Evolutionary conservation across 2,329 filamentous ascomycete species (phyloP).

Genomic region (Colletotrichum sp.): DNA sequence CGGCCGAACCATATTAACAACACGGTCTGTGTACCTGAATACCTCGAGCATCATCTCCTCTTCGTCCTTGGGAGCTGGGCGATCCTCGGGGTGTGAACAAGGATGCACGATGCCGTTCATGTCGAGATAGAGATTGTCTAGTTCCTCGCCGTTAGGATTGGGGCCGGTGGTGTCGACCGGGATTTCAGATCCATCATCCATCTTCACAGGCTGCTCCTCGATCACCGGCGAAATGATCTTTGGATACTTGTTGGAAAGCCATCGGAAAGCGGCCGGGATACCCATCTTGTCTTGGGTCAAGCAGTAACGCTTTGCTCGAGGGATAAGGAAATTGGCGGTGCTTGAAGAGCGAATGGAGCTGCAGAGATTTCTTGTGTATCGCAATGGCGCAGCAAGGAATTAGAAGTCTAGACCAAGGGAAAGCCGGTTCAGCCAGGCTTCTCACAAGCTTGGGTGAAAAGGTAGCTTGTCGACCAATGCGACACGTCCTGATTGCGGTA

Average conservation of each 20-base stretch:
- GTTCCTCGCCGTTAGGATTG: conserved; percentile 97
- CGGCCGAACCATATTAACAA: conserved; percentile 98
- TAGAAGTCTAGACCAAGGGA: background rate
- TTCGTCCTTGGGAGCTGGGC: conserved; percentile 88
- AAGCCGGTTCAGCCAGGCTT: background rate
- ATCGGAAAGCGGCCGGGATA: conserved; percentile 94
- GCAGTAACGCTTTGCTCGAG: background rate
- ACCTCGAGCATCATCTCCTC: conserved; percentile 99
- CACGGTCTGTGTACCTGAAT: conserved; percentile 97
- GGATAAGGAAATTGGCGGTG: background rate
- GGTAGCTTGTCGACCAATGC: background rate
- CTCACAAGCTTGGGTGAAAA: background rate
- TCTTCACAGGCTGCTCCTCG: conserved; percentile 80
- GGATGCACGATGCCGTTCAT: conserved; percentile 99
- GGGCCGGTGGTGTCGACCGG: conserved; percentile 84
- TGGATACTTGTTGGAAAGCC: conserved; percentile 95
- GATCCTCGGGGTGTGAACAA: conserved; percentile 95
- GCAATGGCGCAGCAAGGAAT: background rate
- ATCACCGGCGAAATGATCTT: conserved; percentile 94
- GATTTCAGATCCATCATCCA: conserved; percentile 81
- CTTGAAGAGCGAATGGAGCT: background rate
- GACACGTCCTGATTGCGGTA: background rate
- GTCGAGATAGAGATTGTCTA: conserved; percentile 97
- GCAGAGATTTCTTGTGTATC: background rate
- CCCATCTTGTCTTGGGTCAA: conserved; percentile 65